These are phyloP conservation scores for Sapria himalayana DNA, from an alignment of 345 rosid genomes.

Conservation along the genomic window DNA sequence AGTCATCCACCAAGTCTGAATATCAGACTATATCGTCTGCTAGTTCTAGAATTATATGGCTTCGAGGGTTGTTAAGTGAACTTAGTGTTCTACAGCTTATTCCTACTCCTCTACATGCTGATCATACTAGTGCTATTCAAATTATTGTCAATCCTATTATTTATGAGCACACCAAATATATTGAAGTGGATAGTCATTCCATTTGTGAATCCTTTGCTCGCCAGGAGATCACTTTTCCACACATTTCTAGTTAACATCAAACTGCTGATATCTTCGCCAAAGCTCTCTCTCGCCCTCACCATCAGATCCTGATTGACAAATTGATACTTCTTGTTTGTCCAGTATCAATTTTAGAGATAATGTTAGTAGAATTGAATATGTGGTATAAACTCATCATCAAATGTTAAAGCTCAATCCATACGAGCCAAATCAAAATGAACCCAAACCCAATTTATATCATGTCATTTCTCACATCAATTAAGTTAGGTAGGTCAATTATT, in stretches of 20 bases:
- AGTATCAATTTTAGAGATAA: not conserved
- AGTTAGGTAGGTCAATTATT: no score
- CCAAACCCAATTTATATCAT: no score
- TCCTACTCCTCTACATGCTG: not conserved
- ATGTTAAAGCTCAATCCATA: no score
- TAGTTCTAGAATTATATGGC: not conserved
- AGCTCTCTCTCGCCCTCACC: not conserved
- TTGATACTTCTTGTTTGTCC: not conserved
- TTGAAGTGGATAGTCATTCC: not conserved
- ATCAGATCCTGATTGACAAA: not conserved
- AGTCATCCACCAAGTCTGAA: not conserved
- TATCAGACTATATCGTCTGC: slow-evolving; percentile 1
- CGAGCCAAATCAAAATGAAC: no score
- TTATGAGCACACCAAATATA: not conserved
- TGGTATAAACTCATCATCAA: no score
- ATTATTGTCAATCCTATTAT: not conserved
- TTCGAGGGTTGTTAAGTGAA: not conserved
- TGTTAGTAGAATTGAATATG: no score
- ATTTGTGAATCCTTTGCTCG: not conserved
- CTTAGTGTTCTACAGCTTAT: not conserved
- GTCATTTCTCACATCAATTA: no score
- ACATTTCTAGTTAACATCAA: no score
- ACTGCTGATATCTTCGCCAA: not conserved
- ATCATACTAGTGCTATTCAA: slow-evolving; percentile 1
- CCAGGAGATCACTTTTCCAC: not conserved